Percentiles rank a stretch among this genome's conserved stretches.
phyloP scores from a whole-genome alignment of 495 filamentous ascomycete genomes.

The Melanomma pulvis-pyrius region DNA sequence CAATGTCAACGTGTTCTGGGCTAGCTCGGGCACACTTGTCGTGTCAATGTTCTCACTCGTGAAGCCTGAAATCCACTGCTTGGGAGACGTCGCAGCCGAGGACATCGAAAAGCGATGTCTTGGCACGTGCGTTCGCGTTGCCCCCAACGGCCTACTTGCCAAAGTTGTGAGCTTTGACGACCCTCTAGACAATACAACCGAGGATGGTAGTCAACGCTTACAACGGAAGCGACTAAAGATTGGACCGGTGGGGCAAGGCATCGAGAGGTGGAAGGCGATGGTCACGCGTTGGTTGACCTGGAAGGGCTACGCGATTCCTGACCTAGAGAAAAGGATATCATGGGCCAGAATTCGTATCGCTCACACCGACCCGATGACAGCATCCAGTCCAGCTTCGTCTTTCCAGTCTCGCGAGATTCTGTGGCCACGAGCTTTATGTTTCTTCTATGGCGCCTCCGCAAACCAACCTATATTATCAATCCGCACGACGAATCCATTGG shows the following conservation, averaged over 20 bases:
- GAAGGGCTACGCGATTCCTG: conserved; percentile 30
- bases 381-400: conserved; percentile 1
- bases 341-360: conserved; percentile 34
- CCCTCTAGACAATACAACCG: background rate
- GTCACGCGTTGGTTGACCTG: conserved; percentile 30
- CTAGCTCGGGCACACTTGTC: conserved; percentile 36
- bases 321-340: background rate
- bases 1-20: conserved; percentile 33
- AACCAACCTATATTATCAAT: no score
- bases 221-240: conserved; percentile 29
- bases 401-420: conserved; percentile 18
- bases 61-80: conserved; percentile 20
- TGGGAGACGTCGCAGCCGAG: conserved; percentile 3
- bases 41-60: conserved; percentile 20
- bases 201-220: background rate
- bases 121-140: conserved; percentile 30
- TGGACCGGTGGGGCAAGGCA: conserved; percentile 12
- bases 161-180: conserved; percentile 28
- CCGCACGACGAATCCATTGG: conserved; percentile 8
- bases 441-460: conserved; percentile 20
- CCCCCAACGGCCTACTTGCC: conserved; percentile 35
- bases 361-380: background rate
- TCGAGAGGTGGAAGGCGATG: conserved; percentile 30
- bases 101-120: conserved; percentile 7
- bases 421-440: conserved; percentile 38